Percentiles rank a stretch among this genome's conserved stretches.
Evolutionary conservation across 2,329 filamentous ascomycete genomes (phyloP).

Genomic region (Akanthomyces lecanii): DNA sequence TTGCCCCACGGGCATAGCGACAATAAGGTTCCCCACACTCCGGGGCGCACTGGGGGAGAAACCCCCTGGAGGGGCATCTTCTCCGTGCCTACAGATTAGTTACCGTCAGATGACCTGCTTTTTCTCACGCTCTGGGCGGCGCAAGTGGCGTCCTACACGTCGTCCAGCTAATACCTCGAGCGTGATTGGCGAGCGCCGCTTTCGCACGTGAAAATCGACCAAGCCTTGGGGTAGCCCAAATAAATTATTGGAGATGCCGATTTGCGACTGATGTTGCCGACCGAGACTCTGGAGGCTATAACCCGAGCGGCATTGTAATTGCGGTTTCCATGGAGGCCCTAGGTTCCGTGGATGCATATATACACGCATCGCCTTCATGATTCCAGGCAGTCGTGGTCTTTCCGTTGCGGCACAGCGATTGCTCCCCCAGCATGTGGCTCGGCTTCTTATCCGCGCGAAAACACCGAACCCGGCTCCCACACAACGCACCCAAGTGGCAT

Average conservation of each 20-base stretch:
- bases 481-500: neutral
- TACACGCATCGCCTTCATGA: neutral
- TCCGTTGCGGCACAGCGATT: neutral
- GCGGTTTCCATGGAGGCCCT: neutral
- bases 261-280: conserved; percentile 7
- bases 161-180: conserved; percentile 6
- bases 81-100: conserved; percentile 1
- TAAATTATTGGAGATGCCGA: conserved; percentile 4
- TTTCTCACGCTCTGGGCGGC: neutral
- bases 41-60: neutral
- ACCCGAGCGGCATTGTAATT: neutral
- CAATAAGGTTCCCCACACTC: conserved; percentile 3
- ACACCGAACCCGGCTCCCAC: neutral
- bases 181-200: conserved; percentile 11
- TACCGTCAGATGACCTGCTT: conserved; percentile 13
- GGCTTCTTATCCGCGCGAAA: conserved; percentile 1
- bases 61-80: conserved; percentile 1
- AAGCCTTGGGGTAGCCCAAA: conserved; percentile 5
- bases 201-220: conserved; percentile 7
- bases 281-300: neutral
- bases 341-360: conserved; percentile 5
- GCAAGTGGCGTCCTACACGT: neutral
- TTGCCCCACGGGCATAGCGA: neutral
- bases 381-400: neutral
- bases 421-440: neutral